Conservation (phyloP, 257 asterid species). For the Nicotiana otophora region DNA sequence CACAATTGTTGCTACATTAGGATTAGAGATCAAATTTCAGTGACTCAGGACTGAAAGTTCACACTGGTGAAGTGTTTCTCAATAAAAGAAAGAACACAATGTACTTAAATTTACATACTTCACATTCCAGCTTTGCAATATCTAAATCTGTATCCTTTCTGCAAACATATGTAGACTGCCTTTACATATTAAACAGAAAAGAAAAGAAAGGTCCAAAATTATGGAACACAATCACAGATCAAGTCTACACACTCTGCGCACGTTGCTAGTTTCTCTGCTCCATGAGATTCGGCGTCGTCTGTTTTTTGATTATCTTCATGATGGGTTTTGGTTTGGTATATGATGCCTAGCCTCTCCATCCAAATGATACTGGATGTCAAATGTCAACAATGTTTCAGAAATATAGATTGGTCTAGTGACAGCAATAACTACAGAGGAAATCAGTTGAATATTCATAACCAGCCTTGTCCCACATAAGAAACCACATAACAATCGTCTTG, state of each 20-base stretch:
- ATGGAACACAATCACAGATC: not conserved
- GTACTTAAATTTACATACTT: not conserved
- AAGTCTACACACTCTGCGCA: not conserved
- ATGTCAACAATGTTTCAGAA: not conserved
- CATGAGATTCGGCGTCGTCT: not conserved
- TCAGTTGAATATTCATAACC: not conserved
- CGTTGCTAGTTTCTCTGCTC: not conserved
- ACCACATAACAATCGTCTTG: not conserved
- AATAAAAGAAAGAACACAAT: not conserved
- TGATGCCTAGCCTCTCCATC: constrained; percentile 4
- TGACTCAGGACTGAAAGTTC: not conserved
- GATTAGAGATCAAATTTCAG: not conserved
- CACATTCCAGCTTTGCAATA: not conserved
- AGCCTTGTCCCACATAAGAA: not conserved
- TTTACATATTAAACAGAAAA: not conserved
- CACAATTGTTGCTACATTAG: not conserved
- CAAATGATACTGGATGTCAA: constrained; percentile 11
- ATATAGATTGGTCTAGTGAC: not conserved
- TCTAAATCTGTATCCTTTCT: not conserved
- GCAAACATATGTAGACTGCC: not conserved
- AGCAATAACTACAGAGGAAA: not conserved
- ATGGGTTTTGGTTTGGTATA: constrained; percentile 4
- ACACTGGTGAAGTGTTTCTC: not conserved
- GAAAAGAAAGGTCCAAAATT: not conserved
- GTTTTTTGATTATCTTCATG: not conserved